These are phyloP conservation scores for Pythium rhizo-oryzae DNA, from an alignment of 352 stramenopile genomes.

Conservation along the genomic window DNA sequence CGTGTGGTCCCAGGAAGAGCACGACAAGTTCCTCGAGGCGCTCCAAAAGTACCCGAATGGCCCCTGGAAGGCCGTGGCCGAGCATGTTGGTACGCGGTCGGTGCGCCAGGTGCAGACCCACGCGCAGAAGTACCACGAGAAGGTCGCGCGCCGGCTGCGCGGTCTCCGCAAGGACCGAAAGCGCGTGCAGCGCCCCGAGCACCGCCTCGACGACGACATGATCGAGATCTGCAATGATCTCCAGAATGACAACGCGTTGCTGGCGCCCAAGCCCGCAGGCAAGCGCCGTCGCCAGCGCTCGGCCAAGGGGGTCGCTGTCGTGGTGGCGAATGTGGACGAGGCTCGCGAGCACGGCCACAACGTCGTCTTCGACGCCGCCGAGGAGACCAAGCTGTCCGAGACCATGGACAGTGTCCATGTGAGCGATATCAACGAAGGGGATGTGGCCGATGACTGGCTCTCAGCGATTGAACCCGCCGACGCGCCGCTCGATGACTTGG, in stretches of 20 bases:
- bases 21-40: conserved; percentile 23
- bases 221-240: neutral
- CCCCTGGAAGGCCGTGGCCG: conserved; percentile 4
- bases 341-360: neutral
- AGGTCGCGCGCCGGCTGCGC: neutral
- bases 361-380: neutral
- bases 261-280: neutral
- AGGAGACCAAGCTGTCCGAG: conserved; percentile 19
- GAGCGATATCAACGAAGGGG: neutral
- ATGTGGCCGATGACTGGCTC: neutral
- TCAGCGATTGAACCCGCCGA: neutral
- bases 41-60: conserved; percentile 21
- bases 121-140: conserved; percentile 18
- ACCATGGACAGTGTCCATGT: conserved; percentile 13
- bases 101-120: neutral
- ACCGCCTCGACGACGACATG: neutral
- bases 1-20: conserved; percentile 25
- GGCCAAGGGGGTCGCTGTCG: neutral
- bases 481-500: neutral
- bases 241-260: neutral
- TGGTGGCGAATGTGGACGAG: neutral
- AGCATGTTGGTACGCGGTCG: conserved; percentile 6
- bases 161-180: conserved; percentile 6
- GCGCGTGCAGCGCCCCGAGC: neutral
- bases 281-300: conserved; percentile 7